Conservation (phyloP, 768 basidiomycete genomes). For the Boletus bicolor region DNA sequence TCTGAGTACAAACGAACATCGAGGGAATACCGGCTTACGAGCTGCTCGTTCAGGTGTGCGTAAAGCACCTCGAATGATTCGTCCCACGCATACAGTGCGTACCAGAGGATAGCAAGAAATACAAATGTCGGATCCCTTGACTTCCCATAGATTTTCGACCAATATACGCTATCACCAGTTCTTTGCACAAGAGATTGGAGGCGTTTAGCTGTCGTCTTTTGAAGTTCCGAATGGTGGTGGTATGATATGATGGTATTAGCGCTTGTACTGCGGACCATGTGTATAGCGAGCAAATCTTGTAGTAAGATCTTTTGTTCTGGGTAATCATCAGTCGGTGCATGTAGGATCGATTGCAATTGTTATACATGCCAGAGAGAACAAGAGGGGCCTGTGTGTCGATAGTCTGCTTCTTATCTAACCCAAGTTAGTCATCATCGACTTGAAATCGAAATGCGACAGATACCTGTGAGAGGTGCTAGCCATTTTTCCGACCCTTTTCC, state of each 20-base stretch:
- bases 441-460: neutral
- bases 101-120: slow-evolving; percentile 49
- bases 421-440: neutral
- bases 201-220: slow-evolving; percentile 27
- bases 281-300: slow-evolving; percentile 38
- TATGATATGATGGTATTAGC: slow-evolving; percentile 36
- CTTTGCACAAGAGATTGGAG: slow-evolving; percentile 32
- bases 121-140: slow-evolving; percentile 34
- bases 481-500: slow-evolving; percentile 10
- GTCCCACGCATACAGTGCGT: slow-evolving; percentile 61
- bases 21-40: slow-evolving; percentile 33
- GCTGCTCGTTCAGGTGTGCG: slow-evolving; percentile 41
- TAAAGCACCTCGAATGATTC: slow-evolving; percentile 54
- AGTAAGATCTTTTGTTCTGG: slow-evolving; percentile 26
- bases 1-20: neutral
- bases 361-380: slow-evolving; percentile 18
- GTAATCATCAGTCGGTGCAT: neutral
- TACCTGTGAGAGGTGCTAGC: slow-evolving; percentile 16
- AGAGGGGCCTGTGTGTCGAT: slow-evolving; percentile 37
- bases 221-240: slow-evolving; percentile 26
- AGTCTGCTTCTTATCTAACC: slow-evolving; percentile 18
- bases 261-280: slow-evolving; percentile 33
- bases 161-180: slow-evolving; percentile 36
- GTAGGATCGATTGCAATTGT: neutral
- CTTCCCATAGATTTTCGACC: slow-evolving; percentile 32